A percentile compares a stretch with the other conserved stretches of the same genome.
These are phyloP conservation scores for Serendipita sp. DNA, from an alignment of 768 basidiomycete genomes.

Conservation along the genomic window DNA sequence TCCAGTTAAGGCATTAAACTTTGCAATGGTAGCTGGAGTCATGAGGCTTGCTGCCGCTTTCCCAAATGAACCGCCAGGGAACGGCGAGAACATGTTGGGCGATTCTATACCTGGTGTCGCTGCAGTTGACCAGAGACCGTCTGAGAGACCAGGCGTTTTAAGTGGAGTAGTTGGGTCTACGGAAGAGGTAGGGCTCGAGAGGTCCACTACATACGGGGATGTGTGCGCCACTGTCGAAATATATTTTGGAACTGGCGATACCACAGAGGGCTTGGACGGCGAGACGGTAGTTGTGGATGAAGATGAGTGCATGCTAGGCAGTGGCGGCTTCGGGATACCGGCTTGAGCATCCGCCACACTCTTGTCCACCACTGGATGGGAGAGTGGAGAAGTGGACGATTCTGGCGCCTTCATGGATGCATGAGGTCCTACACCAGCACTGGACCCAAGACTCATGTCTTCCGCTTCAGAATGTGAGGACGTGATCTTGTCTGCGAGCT, in stretches of 20 bases:
- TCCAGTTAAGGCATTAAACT: background rate
- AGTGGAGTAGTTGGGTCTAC: background rate
- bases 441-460: background rate
- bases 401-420: background rate
- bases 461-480: background rate
- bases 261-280: background rate
- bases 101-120: slow-evolving; percentile 4
- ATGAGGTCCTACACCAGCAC: background rate
- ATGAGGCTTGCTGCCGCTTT: background rate
- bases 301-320: background rate
- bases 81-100: background rate
- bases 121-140: background rate
- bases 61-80: background rate
- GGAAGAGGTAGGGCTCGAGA: background rate
- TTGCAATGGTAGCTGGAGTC: background rate
- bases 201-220: background rate
- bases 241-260: background rate
- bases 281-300: background rate
- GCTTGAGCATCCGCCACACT: background rate
- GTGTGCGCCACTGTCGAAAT: background rate
- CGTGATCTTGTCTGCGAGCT: background rate
- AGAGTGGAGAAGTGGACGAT: background rate
- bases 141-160: background rate
- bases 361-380: background rate
- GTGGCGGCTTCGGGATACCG: background rate